These are phyloP conservation scores for Botrytis cinerea DNA, from an alignment of 2,329 filamentous ascomycete species.

Conservation along the genomic window DNA sequence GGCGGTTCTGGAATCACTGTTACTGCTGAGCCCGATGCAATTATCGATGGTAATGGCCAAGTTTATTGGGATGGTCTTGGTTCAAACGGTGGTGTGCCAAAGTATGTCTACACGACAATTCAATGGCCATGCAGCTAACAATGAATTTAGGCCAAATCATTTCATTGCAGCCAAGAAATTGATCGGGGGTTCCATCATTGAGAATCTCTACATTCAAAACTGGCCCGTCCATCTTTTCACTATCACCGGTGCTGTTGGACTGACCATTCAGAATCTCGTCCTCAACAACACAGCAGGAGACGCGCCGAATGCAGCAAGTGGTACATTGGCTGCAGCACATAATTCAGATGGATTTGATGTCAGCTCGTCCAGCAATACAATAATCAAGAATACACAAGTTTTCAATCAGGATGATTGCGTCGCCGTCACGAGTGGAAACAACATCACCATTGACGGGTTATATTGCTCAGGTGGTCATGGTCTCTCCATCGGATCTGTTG, in stretches of 20 bases:
- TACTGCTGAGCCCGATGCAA: conserved; percentile 52
- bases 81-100: conserved; percentile 52
- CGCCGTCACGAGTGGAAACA: conserved; percentile 40
- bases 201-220: conserved; percentile 53
- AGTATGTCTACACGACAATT: conserved; percentile 28
- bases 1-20: conserved; percentile 59
- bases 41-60: conserved; percentile 54
- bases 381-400: conserved; percentile 40
- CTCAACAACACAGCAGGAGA: conserved; percentile 61
- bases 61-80: conserved; percentile 65
- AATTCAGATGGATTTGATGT: conserved; percentile 59
- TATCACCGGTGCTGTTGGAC: conserved; percentile 46
- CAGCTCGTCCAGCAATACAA: conserved; percentile 47
- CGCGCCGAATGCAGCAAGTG: conserved; percentile 40
- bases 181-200: conserved; percentile 52
- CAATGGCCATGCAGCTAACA: not conserved
- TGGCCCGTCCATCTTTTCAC: conserved; percentile 56
- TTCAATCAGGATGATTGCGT: conserved; percentile 42
- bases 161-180: conserved; percentile 55
- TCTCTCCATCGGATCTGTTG: conserved; percentile 42
- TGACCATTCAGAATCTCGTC: conserved; percentile 52
- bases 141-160: conserved; percentile 57
- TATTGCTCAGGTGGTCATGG: conserved; percentile 41
- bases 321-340: conserved; percentile 39
- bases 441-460: conserved; percentile 38